Conservation (phyloP, 495 filamentous ascomycete genomes). For the Viridothelium virens region DNA sequence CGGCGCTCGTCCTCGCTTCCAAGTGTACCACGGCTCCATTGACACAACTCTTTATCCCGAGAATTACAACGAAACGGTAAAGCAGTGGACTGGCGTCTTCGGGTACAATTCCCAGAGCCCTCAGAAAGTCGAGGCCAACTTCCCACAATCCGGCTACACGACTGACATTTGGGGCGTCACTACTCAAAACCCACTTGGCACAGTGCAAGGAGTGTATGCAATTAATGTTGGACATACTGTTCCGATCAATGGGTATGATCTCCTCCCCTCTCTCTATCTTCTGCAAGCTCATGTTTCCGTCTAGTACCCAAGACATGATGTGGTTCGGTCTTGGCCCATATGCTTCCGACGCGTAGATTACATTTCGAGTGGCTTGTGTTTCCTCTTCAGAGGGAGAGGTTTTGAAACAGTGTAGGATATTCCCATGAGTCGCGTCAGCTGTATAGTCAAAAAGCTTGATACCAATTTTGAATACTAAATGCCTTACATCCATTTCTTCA, state of each 20-base stretch:
- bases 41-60: conserved; percentile 44
- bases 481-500: too few relatives aligned
- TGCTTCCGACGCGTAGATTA: not conserved
- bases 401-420: not conserved
- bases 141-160: conserved; percentile 37
- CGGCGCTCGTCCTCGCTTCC: conserved; percentile 49
- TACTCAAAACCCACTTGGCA: conserved; percentile 16
- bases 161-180: conserved; percentile 22
- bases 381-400: not conserved
- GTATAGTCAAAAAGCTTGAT: too few relatives aligned
- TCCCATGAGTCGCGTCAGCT: too few relatives aligned
- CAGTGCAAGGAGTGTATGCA: conserved; percentile 20
- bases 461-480: too few relatives aligned
- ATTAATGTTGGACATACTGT: conserved; percentile 23
- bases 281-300: too few relatives aligned
- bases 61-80: conserved; percentile 47
- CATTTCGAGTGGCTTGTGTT: not conserved
- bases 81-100: conserved; percentile 52
- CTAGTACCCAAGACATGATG: conserved; percentile 18
- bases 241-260: conserved; percentile 16
- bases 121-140: conserved; percentile 33
- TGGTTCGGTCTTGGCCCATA: conserved; percentile 24
- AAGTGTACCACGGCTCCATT: conserved; percentile 47
- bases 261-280: not conserved
- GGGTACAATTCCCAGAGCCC: conserved; percentile 29